Conservation (phyloP, 306 rosid species). For the Malus sieversii region DNA sequence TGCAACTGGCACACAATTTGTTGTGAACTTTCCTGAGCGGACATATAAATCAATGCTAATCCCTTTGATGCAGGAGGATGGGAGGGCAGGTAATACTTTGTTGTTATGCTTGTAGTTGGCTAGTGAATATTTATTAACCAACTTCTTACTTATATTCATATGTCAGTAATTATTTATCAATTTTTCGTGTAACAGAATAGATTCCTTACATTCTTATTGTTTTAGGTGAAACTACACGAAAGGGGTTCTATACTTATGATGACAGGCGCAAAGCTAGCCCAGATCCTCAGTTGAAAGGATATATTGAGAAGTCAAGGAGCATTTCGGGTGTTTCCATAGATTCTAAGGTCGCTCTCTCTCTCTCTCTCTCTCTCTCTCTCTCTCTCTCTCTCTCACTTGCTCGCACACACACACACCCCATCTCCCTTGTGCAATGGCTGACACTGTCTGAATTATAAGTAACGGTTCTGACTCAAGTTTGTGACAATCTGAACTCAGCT, state of each 20-base stretch:
- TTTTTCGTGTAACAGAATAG: neutral
- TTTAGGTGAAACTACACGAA: slow-evolving; percentile 68
- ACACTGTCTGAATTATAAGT: neutral
- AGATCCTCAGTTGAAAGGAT: slow-evolving; percentile 77
- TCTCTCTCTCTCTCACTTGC: neutral
- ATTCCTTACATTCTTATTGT: neutral
- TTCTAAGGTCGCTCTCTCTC: slow-evolving; percentile 51
- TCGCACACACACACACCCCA: neutral
- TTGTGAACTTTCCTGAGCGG: slow-evolving; percentile 62
- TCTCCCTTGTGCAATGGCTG: neutral
- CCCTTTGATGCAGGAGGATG: slow-evolving; percentile 82
- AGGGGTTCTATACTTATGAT: slow-evolving; percentile 80
- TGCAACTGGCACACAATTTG: slow-evolving; percentile 61
- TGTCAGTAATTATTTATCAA: neutral
- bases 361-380: too few species aligned
- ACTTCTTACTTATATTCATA: neutral
- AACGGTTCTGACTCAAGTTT: neutral
- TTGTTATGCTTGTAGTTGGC: neutral
- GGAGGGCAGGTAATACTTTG: slow-evolving; percentile 61
- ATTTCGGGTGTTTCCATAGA: slow-evolving; percentile 59
- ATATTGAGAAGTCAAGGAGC: slow-evolving; percentile 79
- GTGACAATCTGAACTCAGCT: slow-evolving; percentile 45
- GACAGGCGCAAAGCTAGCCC: slow-evolving; percentile 69
- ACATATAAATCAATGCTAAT: slow-evolving; percentile 76
- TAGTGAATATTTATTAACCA: neutral